Base-by-base conservation (phyloP, 148 eudicot genomes). In the Nepenthes mirabilis region DNA sequence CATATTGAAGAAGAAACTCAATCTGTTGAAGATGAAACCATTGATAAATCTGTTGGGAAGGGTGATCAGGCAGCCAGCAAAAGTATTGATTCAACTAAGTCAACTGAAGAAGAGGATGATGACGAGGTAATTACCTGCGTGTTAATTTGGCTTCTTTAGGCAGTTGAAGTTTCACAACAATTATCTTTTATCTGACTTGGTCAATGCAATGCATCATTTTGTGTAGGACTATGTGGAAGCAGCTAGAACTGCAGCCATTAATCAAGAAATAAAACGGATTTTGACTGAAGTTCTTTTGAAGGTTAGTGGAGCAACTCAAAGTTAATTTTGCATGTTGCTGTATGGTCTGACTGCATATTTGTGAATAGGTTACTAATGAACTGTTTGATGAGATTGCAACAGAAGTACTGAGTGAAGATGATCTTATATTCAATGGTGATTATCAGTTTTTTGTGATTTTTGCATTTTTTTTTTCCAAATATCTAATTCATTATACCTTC, bases 371-470 rank as follows among this genome's bases (percentile, higher is more conserved):
- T 55, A 93, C 99, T 43, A 88, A 86, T 68, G 91, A 86, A 60
- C 96, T 93, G 55, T 89, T 93, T 73, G 87, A 89, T 74, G 95
- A 89, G 59, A 93, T 89, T 64, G 99, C 99, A 34, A 82, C 90
- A 5, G 81, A 77, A 79, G 99, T 93, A 71, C 82, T 93, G 34
- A 73, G 64, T 62, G 97, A 93, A 76, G 91, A 79, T 65, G 89
- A 81, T 70, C 66, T 37, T 59, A 14, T 79, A 69, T 69, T 59
- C 67, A 77, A 75, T 67, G 90, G 97, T 86, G 63, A 60, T 9
- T 55, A 14, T 50, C 70, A 33, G 34, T 53, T 36, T 23, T 23
- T 23, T 23, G 23, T 23, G 23, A 23, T 23, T 23, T 23, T 23
- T 23, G 23, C 23, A 23, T 23, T 23, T 23, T 0, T 23, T 0